A percentile compares a stretch with the other conserved stretches of the same genome.
Evolutionary conservation across 192 early-diverging fungal genomes (phyloP).

Genomic region (Spizellomyces sp.): DNA sequence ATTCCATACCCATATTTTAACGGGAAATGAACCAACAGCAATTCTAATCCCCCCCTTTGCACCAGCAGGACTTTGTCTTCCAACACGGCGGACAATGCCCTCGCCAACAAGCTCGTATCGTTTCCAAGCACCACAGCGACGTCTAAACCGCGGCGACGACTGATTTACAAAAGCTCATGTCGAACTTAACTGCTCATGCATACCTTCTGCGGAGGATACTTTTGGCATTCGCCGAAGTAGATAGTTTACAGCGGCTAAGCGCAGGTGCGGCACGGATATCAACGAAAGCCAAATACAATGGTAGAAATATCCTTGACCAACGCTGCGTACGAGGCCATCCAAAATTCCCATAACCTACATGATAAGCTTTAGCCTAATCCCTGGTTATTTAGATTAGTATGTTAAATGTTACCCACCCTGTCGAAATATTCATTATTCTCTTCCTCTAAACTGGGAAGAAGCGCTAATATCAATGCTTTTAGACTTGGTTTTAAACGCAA

Average conservation of each 20-base stretch:
- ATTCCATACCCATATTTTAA: conserved; percentile 54
- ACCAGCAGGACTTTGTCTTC: conserved; percentile 78
- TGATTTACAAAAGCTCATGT: not conserved
- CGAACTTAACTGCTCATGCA: conserved; percentile 14
- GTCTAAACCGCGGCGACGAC: conserved; percentile 30
- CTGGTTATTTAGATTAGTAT: not conserved
- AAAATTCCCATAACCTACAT: conserved; percentile 55
- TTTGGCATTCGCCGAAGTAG: conserved; percentile 73
- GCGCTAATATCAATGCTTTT: conserved; percentile 76
- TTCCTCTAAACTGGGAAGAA: conserved; percentile 87
- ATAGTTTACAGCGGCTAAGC: conserved; percentile 78
- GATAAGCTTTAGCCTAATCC: not conserved
- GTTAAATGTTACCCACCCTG: conserved; percentile 45
- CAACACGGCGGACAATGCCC: conserved; percentile 73
- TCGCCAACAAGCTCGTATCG: conserved; percentile 65
- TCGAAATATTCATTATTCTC: conserved; percentile 84
- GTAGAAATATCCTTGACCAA: conserved; percentile 80
- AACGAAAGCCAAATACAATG: conserved; percentile 82
- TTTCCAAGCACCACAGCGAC: conserved; percentile 40
- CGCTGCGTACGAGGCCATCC: conserved; percentile 62
- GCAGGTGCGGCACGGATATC: conserved; percentile 66
- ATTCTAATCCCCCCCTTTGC: conserved; percentile 78
- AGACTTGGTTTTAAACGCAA: conserved; percentile 69
- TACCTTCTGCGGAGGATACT: conserved; percentile 67
- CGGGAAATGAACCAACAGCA: conserved; percentile 75